Conservation (phyloP, 179 eudicot genomes). For the Beta corolliflora region DNA sequence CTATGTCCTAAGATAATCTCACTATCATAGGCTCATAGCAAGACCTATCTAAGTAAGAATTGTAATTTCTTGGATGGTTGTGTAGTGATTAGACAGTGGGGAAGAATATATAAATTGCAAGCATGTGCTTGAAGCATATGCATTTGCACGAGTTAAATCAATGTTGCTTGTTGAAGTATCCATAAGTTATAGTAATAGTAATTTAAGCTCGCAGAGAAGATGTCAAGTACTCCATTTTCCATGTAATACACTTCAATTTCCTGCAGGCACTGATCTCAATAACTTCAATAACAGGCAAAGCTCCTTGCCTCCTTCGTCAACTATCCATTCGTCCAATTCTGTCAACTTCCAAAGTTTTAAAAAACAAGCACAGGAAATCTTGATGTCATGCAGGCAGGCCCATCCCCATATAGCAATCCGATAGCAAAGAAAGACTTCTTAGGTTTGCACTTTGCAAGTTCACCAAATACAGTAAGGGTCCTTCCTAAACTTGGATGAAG, state of each 20-base stretch:
- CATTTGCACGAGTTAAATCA: too few species aligned
- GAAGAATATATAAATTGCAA: too few species aligned
- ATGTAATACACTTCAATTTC: conserved; percentile 19
- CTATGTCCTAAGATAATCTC: too few species aligned
- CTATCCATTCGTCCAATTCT: conserved; percentile 22
- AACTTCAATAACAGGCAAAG: conserved; percentile 20
- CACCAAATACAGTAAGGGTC: conserved; percentile 34
- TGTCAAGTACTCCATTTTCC: neutral
- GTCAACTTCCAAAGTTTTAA: conserved; percentile 39
- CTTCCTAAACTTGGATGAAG: conserved; percentile 26
- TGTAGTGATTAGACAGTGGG: too few species aligned
- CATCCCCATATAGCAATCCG: conserved; percentile 26
- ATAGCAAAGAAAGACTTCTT: conserved; percentile 30
- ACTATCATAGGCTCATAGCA: too few species aligned
- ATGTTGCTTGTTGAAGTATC: too few species aligned
- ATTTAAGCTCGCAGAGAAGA: neutral
- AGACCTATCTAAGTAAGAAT: too few species aligned
- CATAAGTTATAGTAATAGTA: too few species aligned
- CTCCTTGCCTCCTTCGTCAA: neutral
- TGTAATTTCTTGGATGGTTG: too few species aligned
- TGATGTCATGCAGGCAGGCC: conserved; percentile 24
- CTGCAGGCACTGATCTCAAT: conserved; percentile 31
- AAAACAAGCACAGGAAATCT: conserved; percentile 32
- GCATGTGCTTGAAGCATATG: too few species aligned
- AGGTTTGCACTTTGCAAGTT: conserved; percentile 23